Evolutionary conservation across 1,139 yeast genomes (phyloP).

Genomic region (Keqinozyma sinolaborantium): DNA sequence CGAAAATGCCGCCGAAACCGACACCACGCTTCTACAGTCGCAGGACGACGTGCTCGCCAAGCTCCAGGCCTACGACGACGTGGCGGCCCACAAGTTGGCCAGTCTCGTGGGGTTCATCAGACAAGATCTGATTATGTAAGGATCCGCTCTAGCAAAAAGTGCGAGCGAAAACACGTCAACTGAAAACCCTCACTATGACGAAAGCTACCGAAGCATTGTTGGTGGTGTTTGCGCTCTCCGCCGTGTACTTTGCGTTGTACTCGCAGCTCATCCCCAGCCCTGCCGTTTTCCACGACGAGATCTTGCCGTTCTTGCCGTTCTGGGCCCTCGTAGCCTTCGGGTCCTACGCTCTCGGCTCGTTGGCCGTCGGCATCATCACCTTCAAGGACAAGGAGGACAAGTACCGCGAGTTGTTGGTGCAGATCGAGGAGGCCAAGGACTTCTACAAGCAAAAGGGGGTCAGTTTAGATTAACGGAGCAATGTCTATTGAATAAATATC

Average conservation of each 20-base stretch:
- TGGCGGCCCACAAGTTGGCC: conserved; percentile 34
- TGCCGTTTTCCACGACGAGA: conserved; percentile 45
- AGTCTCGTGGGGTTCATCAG: conserved; percentile 45
- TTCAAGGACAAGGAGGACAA: conserved; percentile 73
- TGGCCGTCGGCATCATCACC: conserved; percentile 69
- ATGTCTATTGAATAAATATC: conserved; percentile 5
- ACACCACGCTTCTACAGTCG: conserved; percentile 4
- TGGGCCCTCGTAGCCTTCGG: conserved; percentile 74
- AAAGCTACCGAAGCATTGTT: conserved; percentile 64
- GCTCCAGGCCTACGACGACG: conserved; percentile 30
- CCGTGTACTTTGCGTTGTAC: conserved; percentile 53
- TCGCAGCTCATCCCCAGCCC: conserved; percentile 57
- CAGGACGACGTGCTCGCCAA: conserved; percentile 21
- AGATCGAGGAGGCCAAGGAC: conserved; percentile 64
- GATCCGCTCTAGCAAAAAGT: neutral
- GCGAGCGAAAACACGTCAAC: conserved; percentile 3
- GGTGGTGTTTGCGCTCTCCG: conserved; percentile 42
- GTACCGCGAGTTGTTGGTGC: conserved; percentile 59
- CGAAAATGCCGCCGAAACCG: conserved; percentile 17
- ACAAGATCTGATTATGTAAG: conserved; percentile 30
- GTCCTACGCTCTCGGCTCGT: conserved; percentile 64
- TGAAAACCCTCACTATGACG: conserved; percentile 42
- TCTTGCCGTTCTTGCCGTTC: conserved; percentile 66
- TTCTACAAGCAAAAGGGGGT: conserved; percentile 59
- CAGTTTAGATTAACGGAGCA: conserved; percentile 35